phyloP scores from a whole-genome alignment of 116 monocot genomes.

The Phalaenopsis hybrid region DNA sequence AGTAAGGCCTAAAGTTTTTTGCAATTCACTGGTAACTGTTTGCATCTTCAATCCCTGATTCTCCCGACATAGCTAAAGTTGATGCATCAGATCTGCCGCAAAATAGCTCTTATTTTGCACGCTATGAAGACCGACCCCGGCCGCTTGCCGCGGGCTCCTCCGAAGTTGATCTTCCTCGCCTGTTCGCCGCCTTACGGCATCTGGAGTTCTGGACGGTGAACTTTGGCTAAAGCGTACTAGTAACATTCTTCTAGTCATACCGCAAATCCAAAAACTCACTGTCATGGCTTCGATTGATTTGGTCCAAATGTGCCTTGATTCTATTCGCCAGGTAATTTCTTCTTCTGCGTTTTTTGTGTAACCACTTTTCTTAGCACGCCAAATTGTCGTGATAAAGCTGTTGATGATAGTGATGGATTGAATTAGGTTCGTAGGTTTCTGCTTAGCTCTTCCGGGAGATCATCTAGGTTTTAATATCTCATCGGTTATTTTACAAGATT shows the following conservation, averaged over 20 bases:
- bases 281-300: slow-evolving; percentile 42
- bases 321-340: slow-evolving; percentile 40
- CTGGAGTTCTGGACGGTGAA: not conserved
- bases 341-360: not conserved
- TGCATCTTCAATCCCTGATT: not conserved
- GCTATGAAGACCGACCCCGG: not conserved
- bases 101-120: not conserved
- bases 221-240: not conserved
- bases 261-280: not conserved
- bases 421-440: not conserved
- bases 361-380: not conserved
- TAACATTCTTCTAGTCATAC: not conserved
- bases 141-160: not conserved
- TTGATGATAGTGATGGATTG: not conserved
- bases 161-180: not conserved
- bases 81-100: not conserved
- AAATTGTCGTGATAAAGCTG: not conserved
- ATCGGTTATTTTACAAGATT: not conserved
- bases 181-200: not conserved
- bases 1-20: no score
- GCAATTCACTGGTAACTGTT: not conserved
- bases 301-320: slow-evolving; percentile 37
- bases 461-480: not conserved
- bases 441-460: not conserved
- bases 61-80: not conserved